phyloP scores from a whole-genome alignment of 768 basidiomycete genomes.

The Pulveroboletus sp. region DNA sequence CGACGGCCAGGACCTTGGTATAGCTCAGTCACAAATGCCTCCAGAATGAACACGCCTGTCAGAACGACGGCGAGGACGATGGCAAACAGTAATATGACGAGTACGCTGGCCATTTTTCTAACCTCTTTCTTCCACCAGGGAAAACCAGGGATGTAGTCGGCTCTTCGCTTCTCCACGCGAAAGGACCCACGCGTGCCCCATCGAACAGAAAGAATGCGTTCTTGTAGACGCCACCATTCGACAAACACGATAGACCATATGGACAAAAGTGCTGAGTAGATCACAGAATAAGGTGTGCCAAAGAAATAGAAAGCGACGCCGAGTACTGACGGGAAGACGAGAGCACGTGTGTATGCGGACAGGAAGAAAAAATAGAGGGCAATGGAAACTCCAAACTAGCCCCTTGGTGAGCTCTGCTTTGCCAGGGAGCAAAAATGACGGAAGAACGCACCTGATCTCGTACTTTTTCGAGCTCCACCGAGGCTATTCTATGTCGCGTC shows the following conservation, averaged over 20 bases:
- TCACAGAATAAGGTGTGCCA: conserved; percentile 65
- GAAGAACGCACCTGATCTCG: conserved; percentile 57
- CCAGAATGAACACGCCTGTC: conserved; percentile 79
- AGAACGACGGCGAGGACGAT: conserved; percentile 63
- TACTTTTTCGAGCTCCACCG: conserved; percentile 61
- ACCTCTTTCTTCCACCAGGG: conserved; percentile 74
- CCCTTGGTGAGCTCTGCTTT: neutral
- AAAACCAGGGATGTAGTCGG: conserved; percentile 49
- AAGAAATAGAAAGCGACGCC: conserved; percentile 69
- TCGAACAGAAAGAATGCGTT: conserved; percentile 75
- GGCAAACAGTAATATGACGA: conserved; percentile 71
- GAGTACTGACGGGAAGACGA: conserved; percentile 68
- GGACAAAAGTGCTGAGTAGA: conserved; percentile 72
- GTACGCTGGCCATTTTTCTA: conserved; percentile 61
- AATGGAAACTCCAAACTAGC: conserved; percentile 71
- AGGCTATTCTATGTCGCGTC: conserved; percentile 60
- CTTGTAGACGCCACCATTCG: conserved; percentile 88
- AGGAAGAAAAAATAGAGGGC: conserved; percentile 91
- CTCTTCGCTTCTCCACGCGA: conserved; percentile 68
- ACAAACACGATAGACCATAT: conserved; percentile 84
- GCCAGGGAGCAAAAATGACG: neutral
- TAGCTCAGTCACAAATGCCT: conserved; percentile 84
- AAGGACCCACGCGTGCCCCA: conserved; percentile 79
- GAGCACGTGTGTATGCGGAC: conserved; percentile 73
- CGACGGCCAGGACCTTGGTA: conserved; percentile 85